phyloP scores from a whole-genome alignment of 2,329 filamentous ascomycete genomes.

The Fusarium foetens region DNA sequence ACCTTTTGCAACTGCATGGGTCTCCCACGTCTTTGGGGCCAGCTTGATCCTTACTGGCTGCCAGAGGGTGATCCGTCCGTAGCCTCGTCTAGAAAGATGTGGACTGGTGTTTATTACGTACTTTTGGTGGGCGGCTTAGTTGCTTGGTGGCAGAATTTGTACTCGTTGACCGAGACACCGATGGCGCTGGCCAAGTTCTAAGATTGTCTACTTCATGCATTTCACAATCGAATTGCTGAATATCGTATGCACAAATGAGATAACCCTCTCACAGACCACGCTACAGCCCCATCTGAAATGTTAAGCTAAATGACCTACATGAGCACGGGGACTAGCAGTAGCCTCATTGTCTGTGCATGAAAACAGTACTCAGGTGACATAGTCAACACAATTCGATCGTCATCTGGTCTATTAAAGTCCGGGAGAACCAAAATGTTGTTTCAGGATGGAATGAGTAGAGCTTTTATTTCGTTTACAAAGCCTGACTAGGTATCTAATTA shows the following conservation, averaged over 20 bases:
- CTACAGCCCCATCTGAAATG: neutral
- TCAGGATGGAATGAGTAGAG: slow-evolving; percentile 7
- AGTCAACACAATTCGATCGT: neutral
- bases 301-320: slow-evolving; percentile 15
- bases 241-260: slow-evolving; percentile 23
- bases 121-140: slow-evolving; percentile 77
- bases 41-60: slow-evolving; percentile 67
- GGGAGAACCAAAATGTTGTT: neutral
- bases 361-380: neutral
- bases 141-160: slow-evolving; percentile 77
- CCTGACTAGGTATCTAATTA: slow-evolving; percentile 13
- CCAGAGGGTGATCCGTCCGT: slow-evolving; percentile 36
- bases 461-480: slow-evolving; percentile 1
- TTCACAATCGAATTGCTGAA: neutral
- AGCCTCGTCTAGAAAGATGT: slow-evolving; percentile 52
- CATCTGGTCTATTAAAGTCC: neutral
- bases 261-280: slow-evolving; percentile 16
- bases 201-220: slow-evolving; percentile 29
- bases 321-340: neutral
- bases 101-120: slow-evolving; percentile 83
- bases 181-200: slow-evolving; percentile 47
- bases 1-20: slow-evolving; percentile 94
- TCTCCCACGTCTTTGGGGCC: slow-evolving; percentile 85
- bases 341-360: slow-evolving; percentile 20
- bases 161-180: slow-evolving; percentile 71